phyloP scores from a whole-genome alignment of 2,329 filamentous ascomycete genomes.

The Magnaporthiopsis poae region DNA sequence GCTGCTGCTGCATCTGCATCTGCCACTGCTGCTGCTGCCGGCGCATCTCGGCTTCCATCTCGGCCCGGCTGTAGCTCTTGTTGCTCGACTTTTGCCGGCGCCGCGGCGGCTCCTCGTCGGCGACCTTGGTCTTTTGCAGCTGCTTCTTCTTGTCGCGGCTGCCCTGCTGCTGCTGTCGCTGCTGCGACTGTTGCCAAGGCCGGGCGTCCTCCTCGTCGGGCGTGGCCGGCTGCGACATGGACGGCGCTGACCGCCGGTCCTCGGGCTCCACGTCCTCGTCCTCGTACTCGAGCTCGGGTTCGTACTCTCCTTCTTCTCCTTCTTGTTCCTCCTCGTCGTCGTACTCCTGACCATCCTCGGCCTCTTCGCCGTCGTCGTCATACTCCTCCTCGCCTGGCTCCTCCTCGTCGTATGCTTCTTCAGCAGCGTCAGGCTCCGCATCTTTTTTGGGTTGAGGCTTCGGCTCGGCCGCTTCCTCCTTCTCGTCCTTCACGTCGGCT shows the following conservation, averaged over 20 bases:
- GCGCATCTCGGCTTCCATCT: slow-evolving; percentile 16
- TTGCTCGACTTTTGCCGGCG: slow-evolving; percentile 15
- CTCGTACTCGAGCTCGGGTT: slow-evolving; percentile 18
- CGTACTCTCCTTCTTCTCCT: slow-evolving; percentile 12
- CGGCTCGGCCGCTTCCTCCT: slow-evolving; percentile 10
- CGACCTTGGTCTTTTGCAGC: slow-evolving; percentile 16
- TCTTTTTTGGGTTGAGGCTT: slow-evolving; percentile 14
- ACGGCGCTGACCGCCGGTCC: slow-evolving; percentile 14
- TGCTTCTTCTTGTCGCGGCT: slow-evolving; percentile 17
- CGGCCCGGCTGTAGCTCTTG: slow-evolving; percentile 8
- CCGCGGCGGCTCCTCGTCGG: slow-evolving; percentile 15
- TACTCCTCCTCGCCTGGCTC: slow-evolving; percentile 16
- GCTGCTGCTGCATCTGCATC: slow-evolving; percentile 19
- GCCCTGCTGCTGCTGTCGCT: slow-evolving; percentile 17
- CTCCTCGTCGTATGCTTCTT: slow-evolving; percentile 14
- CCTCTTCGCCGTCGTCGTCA: slow-evolving; percentile 8
- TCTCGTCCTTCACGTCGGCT: slow-evolving; percentile 10
- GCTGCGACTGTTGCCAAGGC: slow-evolving; percentile 21
- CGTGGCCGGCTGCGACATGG: slow-evolving; percentile 21
- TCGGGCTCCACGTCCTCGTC: slow-evolving; percentile 4
- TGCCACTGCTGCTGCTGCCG: slow-evolving; percentile 19
- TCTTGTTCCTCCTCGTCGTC: slow-evolving; percentile 18
- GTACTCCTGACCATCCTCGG: slow-evolving; percentile 12
- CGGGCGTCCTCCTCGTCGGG: slow-evolving; percentile 22
- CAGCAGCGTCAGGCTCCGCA: slow-evolving; percentile 16